A percentile compares a stretch with the other conserved stretches of the same genome.
phyloP scores from a whole-genome alignment of 2,329 filamentous ascomycete species.

The Diplodia scrobiculata region DNA sequence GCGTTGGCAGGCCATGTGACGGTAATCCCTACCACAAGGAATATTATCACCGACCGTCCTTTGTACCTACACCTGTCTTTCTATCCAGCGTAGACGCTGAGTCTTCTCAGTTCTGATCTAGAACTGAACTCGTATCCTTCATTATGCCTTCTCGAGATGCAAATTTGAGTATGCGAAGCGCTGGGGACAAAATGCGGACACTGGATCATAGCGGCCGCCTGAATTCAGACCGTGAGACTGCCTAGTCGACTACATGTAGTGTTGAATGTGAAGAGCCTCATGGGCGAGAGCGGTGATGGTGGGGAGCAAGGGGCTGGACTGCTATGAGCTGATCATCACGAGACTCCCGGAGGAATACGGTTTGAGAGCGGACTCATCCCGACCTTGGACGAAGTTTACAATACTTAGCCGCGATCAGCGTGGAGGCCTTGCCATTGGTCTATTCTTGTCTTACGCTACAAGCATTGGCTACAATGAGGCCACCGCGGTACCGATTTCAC shows the following conservation, averaged over 20 bases:
- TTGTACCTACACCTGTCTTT: background rate
- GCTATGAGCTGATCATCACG: constrained; percentile 12
- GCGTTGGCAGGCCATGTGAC: constrained; percentile 12
- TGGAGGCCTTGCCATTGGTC: background rate
- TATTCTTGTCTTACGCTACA: constrained; percentile 30
- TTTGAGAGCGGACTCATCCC: background rate
- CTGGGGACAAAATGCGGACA: background rate
- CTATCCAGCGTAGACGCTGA: background rate
- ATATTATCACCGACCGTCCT: background rate
- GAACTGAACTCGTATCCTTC: background rate
- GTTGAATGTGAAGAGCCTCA: background rate
- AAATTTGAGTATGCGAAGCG: background rate
- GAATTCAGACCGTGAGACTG: background rate
- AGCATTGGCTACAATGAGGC: constrained; percentile 8
- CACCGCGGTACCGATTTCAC: background rate
- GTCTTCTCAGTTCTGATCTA: background rate
- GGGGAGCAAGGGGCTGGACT: background rate
- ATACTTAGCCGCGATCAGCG: background rate
- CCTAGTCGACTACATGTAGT: background rate
- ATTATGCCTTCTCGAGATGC: background rate
- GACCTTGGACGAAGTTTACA: background rate
- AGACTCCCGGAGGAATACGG: background rate
- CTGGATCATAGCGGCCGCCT: background rate
- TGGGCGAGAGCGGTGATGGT: background rate
- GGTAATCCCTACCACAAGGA: background rate